Base-by-base conservation (phyloP, 192 early-diverging fungal genomes). In the Obelidium mucronatum region DNA sequence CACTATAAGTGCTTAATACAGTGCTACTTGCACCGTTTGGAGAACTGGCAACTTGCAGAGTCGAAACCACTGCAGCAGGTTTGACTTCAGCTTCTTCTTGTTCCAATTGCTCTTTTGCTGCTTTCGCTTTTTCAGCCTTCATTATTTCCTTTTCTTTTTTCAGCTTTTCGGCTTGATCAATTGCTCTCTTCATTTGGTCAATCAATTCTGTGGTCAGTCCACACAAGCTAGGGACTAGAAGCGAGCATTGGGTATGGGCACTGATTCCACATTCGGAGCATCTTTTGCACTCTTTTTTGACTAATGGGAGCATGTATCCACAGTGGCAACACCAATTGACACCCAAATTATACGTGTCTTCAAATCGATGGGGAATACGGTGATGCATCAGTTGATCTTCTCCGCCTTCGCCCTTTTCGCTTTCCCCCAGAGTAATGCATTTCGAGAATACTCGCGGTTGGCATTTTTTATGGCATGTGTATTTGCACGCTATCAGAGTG, bases 311-410 rank as follows among this genome's bases (percentile, higher is more conserved):
- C 92, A 99, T 94, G 48, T 90, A 94, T 37, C 97, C 97, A 84
- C 97, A 99, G 84, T 99, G 97, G 76, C 91, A 94, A 81, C 97
- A 99, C 97, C 97, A 99, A 81, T 91, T 90, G 40, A 93, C 92
- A 28, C 90, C 91, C 61, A 96, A 86, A 65, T 92, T 95, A 44
- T 90, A 91, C n/a, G 92, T 84, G 17, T 85, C 83, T 75, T 96
- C 94, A 79, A 96, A 98, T 52, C 97, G 92, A 89, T 99, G 97
- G 26, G 96, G 97, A 79, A 99, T 99, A 36, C 92, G 87, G 81
- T 99, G 97, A 22, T 94, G 91, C 39, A 95, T 81, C 1, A 89
- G 79, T 39, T 81, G 79, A 76, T 81, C 66, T 65, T 77, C 74
- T 6, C 58, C 61, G 13, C 87, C 88, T 40, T 90, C 88, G 40